A percentile compares a stretch with the other conserved stretches of the same genome.
These are phyloP conservation scores for Tagetes patula DNA, from an alignment of 129 eudicot genomes.

Conservation along the genomic window DNA sequence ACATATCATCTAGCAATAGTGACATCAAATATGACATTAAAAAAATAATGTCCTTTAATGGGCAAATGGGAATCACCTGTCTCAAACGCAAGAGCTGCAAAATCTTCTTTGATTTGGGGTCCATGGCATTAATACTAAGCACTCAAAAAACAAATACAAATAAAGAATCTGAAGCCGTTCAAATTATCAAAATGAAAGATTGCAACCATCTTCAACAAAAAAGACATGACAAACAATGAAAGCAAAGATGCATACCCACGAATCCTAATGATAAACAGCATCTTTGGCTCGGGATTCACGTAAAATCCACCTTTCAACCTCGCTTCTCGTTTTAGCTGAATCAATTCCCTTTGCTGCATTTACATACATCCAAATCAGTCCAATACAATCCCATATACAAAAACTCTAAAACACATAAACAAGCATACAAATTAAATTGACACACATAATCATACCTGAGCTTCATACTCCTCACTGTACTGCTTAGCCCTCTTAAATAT, in stretches of 20 bases:
- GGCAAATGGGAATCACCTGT: constrained; percentile 42
- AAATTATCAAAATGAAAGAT: neutral
- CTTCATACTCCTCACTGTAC: constrained; percentile 58
- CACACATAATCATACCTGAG: constrained; percentile 39
- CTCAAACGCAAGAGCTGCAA: constrained; percentile 81
- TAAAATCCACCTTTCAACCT: constrained; percentile 86
- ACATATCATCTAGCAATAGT: neutral
- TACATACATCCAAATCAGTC: neutral
- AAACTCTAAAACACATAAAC: neutral
- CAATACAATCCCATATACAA: neutral
- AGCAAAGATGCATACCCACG: constrained; percentile 57
- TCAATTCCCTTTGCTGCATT: constrained; percentile 57
- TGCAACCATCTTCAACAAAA: neutral
- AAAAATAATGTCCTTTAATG: neutral
- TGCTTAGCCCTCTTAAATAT: constrained; percentile 54
- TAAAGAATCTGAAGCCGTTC: neutral
- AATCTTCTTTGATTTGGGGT: constrained; percentile 69
- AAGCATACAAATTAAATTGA: neutral
- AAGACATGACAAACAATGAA: neutral
- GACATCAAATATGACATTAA: neutral
- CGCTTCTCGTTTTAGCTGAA: constrained; percentile 72
- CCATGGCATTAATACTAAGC: constrained; percentile 73
- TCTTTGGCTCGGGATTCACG: constrained; percentile 82
- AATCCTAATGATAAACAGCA: constrained; percentile 63
- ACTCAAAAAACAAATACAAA: neutral